Evolutionary conservation across 163 green algal genomes (phyloP).

Genomic region (Chlorella variabilis): DNA sequence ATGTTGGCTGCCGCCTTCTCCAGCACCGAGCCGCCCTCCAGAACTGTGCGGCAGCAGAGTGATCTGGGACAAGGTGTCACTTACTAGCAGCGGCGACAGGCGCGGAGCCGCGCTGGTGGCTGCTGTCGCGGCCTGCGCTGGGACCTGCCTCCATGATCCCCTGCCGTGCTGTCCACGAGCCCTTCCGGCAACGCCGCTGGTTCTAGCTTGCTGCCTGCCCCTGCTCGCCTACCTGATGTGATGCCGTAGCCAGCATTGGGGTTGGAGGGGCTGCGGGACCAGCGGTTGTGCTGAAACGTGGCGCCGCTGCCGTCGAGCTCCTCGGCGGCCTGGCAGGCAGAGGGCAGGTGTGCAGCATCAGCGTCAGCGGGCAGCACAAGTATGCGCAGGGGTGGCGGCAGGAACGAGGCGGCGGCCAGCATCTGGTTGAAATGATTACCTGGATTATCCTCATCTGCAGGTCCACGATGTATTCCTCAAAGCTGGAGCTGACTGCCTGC

Average conservation of each 20-base stretch:
- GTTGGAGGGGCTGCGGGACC: conserved; percentile 61
- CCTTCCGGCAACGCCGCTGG: no score
- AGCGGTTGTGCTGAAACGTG: conserved; percentile 74
- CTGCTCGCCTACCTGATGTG: conserved; percentile 57
- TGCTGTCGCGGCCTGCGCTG: no score
- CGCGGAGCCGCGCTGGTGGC: no score
- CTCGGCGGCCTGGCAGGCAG: conserved; percentile 48
- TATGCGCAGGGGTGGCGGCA: no score
- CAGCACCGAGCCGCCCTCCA: conserved; percentile 91
- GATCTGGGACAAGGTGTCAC: no score
- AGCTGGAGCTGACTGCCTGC: conserved; percentile 24
- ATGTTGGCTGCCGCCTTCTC: conserved; percentile 97
- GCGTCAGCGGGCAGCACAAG: no score
- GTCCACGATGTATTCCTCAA: conserved; percentile 73
- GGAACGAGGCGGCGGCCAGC: no score
- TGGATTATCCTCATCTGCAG: conserved; percentile 68
- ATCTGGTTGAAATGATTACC: background rate
- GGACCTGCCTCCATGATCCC: no score
- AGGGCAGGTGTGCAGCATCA: background rate
- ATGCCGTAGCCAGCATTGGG: conserved; percentile 86
- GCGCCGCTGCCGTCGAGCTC: conserved; percentile 70
- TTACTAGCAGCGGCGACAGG: no score
- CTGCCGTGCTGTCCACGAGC: no score
- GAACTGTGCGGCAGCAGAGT: conserved; percentile 4
- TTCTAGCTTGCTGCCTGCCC: no score